These are phyloP conservation scores for Senecio squalidus DNA, from an alignment of 140 eudicot species.

Conservation along the genomic window DNA sequence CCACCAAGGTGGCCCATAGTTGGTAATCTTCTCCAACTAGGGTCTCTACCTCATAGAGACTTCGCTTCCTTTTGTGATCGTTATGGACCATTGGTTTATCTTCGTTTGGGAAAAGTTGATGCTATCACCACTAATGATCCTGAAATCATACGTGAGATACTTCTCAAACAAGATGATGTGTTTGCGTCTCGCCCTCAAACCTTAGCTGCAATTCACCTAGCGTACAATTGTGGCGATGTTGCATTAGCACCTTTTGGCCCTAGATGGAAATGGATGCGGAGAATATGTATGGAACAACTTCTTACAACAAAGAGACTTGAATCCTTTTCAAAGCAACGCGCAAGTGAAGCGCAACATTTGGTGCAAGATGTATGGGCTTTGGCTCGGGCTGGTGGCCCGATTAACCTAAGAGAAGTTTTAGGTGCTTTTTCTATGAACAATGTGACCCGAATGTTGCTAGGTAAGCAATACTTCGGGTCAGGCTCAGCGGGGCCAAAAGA, in stretches of 20 bases:
- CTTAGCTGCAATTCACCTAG: slow-evolving; percentile 68
- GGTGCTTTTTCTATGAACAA: slow-evolving; percentile 97
- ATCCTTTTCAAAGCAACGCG: slow-evolving; percentile 63
- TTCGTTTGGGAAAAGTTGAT: slow-evolving; percentile 69
- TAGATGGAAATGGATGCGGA: slow-evolving; percentile 88
- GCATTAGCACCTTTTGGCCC: slow-evolving; percentile 95
- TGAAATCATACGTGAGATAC: slow-evolving; percentile 68
- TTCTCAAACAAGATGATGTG: slow-evolving; percentile 77
- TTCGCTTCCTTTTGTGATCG: slow-evolving; percentile 64
- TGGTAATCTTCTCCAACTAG: slow-evolving; percentile 81
- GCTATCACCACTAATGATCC: slow-evolving; percentile 96
- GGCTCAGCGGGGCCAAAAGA: slow-evolving; percentile 77
- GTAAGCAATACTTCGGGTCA: slow-evolving; percentile 90
- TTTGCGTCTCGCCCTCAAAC: slow-evolving; percentile 93
- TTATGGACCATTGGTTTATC: slow-evolving; percentile 82
- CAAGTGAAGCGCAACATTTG: slow-evolving; percentile 72
- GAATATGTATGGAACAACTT: slow-evolving; percentile 89
- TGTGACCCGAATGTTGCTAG: slow-evolving; percentile 91
- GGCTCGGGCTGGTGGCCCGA: slow-evolving; percentile 31
- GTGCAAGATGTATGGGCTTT: slow-evolving; percentile 66
- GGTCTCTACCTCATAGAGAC: slow-evolving; percentile 77
- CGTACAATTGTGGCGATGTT: slow-evolving; percentile 87
- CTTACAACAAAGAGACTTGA: slow-evolving; percentile 84
- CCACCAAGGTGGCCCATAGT: slow-evolving; percentile 83
- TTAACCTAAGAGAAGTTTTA: slow-evolving; percentile 74